phyloP scores from a whole-genome alignment of 2,329 filamentous ascomycete species.

The Berkeleyomyces basicola region DNA sequence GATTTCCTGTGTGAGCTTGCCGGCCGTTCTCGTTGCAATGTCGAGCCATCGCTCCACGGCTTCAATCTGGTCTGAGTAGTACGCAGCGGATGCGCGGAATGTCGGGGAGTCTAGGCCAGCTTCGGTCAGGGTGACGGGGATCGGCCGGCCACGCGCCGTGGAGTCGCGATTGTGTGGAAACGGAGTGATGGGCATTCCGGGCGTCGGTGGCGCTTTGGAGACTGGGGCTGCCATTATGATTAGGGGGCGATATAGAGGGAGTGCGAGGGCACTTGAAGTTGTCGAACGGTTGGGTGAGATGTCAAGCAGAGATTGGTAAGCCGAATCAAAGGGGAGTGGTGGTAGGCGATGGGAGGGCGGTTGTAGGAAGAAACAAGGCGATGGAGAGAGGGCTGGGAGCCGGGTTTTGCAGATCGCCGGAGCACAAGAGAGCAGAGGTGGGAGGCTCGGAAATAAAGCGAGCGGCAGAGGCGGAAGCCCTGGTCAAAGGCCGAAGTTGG shows the following conservation, averaged over 20 bases:
- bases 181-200: not conserved
- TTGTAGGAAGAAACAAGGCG: too few relatives aligned
- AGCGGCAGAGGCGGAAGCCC: too few relatives aligned
- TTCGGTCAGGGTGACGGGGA: slow-evolving; percentile 79
- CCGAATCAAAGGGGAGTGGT: too few relatives aligned
- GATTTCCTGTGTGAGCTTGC: slow-evolving; percentile 44
- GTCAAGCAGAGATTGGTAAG: not conserved
- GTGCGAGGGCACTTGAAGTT: not conserved
- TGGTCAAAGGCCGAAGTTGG: too few relatives aligned
- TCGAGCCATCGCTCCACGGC: slow-evolving; percentile 84
- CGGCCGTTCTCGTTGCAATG: slow-evolving; percentile 35
- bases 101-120: slow-evolving; percentile 92
- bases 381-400: too few relatives aligned
- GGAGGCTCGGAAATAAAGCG: too few relatives aligned
- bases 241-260: not conserved
- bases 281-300: not conserved
- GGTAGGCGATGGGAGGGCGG: too few relatives aligned
- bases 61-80: slow-evolving; percentile 87
- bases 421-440: too few relatives aligned
- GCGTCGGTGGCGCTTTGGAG: not conserved
- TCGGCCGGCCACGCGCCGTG: slow-evolving; percentile 24
- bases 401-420: too few relatives aligned
- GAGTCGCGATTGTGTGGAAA: slow-evolving; percentile 2
- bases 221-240: not conserved
- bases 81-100: slow-evolving; percentile 70